Conservation (phyloP, 1,284 basidiomycete genomes). For the Leccinum subrobustum region DNA sequence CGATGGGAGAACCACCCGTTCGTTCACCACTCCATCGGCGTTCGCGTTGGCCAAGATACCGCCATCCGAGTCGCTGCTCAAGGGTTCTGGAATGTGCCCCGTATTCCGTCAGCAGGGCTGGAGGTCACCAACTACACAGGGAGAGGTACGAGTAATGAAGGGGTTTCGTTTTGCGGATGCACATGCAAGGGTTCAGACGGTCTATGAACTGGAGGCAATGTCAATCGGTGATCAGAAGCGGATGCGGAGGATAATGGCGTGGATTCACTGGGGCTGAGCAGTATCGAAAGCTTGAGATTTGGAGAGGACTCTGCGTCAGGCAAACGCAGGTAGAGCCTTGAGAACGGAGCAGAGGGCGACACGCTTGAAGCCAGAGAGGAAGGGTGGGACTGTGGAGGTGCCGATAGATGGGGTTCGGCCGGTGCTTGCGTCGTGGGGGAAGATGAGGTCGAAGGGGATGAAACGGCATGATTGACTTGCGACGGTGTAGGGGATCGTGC, state of each 20-base stretch:
- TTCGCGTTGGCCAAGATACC: background rate
- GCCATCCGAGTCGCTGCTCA: background rate
- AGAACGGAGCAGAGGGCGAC: slow-evolving; percentile 40
- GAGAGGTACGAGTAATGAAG: slow-evolving; percentile 4
- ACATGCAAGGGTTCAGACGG: slow-evolving; percentile 32
- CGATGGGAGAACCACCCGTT: background rate
- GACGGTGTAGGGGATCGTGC: background rate
- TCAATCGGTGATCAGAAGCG: slow-evolving; percentile 9
- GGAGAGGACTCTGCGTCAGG: slow-evolving; percentile 23
- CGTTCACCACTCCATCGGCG: background rate
- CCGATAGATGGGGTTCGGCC: slow-evolving; percentile 1
- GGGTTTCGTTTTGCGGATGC: slow-evolving; percentile 26
- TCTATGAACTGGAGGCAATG: slow-evolving; percentile 15
- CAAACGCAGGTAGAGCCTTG: slow-evolving; percentile 38
- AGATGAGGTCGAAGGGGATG: slow-evolving; percentile 8
- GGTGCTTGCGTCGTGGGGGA: slow-evolving; percentile 3
- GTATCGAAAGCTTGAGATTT: slow-evolving; percentile 7
- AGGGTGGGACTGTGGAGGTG: background rate
- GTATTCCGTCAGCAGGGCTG: background rate
- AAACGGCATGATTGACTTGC: background rate
- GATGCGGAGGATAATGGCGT: background rate
- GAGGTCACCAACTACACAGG: background rate
- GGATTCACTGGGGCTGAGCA: slow-evolving; percentile 10
- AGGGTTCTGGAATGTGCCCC: slow-evolving; percentile 1
- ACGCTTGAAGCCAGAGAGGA: slow-evolving; percentile 12